Conservation (phyloP, 768 basidiomycete species). For the Tylopilus sp. region DNA sequence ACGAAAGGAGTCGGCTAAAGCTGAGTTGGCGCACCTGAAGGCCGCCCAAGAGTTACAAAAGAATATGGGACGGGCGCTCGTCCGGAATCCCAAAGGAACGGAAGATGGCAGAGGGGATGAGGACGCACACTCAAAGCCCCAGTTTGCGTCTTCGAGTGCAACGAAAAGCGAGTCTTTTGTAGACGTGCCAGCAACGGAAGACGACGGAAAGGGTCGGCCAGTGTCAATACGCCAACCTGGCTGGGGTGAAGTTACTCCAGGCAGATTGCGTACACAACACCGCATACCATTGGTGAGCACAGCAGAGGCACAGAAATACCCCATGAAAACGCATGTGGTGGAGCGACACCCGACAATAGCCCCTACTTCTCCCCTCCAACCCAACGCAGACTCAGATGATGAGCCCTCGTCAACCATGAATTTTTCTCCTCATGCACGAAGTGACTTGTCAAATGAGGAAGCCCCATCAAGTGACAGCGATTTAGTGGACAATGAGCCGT, state of each 20-base stretch:
- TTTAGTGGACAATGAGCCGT: slow-evolving; percentile 36
- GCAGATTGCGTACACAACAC: slow-evolving; percentile 41
- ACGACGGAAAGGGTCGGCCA: slow-evolving; percentile 14
- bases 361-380: slow-evolving; percentile 5
- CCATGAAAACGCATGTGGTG: slow-evolving; percentile 69
- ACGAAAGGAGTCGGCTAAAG: slow-evolving; percentile 45
- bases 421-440: slow-evolving; percentile 33
- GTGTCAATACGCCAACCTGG: slow-evolving; percentile 23
- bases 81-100: slow-evolving; percentile 40
- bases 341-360: slow-evolving; percentile 50
- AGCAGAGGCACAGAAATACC: slow-evolving; percentile 34
- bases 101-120: slow-evolving; percentile 33
- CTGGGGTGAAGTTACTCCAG: slow-evolving; percentile 57
- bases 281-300: slow-evolving; percentile 34
- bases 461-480: slow-evolving; percentile 25
- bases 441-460: slow-evolving; percentile 22
- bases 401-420: slow-evolving; percentile 46
- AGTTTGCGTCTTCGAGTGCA: slow-evolving; percentile 28
- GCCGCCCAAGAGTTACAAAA: slow-evolving; percentile 55
- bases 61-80: slow-evolving; percentile 72
- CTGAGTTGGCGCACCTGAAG: slow-evolving; percentile 39
- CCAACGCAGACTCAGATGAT: slow-evolving; percentile 60
- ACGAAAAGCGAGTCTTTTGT: slow-evolving; percentile 70
- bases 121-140: slow-evolving; percentile 25
- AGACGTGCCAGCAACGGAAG: slow-evolving; percentile 31